Evolutionary conservation across 805 yeast genomes (phyloP).

Genomic region (Wickerhamiella sorbophila): DNA sequence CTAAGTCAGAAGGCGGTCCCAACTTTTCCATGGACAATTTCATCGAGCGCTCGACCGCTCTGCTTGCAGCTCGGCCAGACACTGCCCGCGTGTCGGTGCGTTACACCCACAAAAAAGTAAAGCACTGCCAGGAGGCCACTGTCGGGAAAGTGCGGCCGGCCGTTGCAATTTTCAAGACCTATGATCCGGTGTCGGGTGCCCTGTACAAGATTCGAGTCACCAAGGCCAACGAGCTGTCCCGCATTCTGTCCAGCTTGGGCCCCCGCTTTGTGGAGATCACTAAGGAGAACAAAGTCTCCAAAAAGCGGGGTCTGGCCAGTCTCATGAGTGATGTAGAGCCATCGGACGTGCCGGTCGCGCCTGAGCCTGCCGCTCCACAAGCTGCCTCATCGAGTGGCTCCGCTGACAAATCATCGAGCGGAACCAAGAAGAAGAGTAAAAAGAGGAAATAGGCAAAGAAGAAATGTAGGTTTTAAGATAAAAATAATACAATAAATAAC

Average conservation of each 20-base stretch:
- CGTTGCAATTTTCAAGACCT: conserved; percentile 40
- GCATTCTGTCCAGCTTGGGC: conserved; percentile 59
- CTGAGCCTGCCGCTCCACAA: not conserved
- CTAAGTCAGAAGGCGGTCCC: too few relatives aligned
- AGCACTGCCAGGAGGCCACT: conserved; percentile 19
- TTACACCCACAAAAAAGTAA: conserved; percentile 25
- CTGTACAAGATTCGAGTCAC: conserved; percentile 43
- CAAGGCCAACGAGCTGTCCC: conserved; percentile 58
- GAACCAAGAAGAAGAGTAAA: conserved; percentile 18
- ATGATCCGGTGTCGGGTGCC: conserved; percentile 49
- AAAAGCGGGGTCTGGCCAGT: conserved; percentile 21
- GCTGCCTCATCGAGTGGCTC: too few relatives aligned
- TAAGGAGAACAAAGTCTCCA: conserved; percentile 4
- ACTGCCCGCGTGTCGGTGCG: conserved; percentile 24
- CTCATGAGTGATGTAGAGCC: conserved; percentile 20
- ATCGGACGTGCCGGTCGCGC: conserved; percentile 9
- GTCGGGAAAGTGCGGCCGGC: conserved; percentile 21
- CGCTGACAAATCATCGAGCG: too few relatives aligned
- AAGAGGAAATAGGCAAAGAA: conserved; percentile 11
- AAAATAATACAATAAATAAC: not conserved
- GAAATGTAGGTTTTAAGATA: too few relatives aligned
- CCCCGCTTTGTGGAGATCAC: conserved; percentile 22
- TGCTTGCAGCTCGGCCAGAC: conserved; percentile 32
- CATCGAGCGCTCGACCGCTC: conserved; percentile 30
- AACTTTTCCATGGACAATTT: conserved; percentile 31